These are phyloP conservation scores for Sporothrix mexicana DNA, from an alignment of 2,329 filamentous ascomycete species.

Conservation along the genomic window DNA sequence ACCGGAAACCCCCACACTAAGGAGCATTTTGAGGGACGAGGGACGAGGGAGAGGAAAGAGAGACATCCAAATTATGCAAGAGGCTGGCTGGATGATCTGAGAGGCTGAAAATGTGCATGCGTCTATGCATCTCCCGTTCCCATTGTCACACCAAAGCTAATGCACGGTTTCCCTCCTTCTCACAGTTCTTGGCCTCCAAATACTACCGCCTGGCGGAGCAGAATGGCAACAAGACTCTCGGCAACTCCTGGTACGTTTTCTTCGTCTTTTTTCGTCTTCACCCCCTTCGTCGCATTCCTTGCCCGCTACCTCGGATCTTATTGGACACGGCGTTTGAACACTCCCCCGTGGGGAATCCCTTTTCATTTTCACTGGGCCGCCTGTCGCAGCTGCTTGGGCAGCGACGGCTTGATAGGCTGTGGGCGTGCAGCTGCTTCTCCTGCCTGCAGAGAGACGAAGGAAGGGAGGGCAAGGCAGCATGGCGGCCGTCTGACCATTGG, in stretches of 20 bases:
- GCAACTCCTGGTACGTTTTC: conserved; percentile 89
- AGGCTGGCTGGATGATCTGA: neutral
- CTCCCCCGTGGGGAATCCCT: neutral
- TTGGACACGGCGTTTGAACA: conserved; percentile 3
- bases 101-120: neutral
- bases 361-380: neutral
- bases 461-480: neutral
- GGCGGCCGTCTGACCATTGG: neutral
- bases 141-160: conserved; percentile 50
- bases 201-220: conserved; percentile 92
- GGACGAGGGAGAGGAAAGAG: neutral
- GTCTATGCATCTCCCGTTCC: neutral
- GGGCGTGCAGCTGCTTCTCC: conserved; percentile 19
- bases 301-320: conserved; percentile 17
- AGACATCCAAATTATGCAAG: neutral
- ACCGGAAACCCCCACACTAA: conserved; percentile 8
- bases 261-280: neutral
- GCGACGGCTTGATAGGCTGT: conserved; percentile 46
- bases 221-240: conserved; percentile 85
- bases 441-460: no score
- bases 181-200: conserved; percentile 77
- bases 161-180: conserved; percentile 38
- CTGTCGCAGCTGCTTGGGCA: conserved; percentile 44
- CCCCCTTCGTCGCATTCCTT: conserved; percentile 30
- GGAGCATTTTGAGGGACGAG: neutral